Conservation (phyloP, 2,329 filamentous ascomycete species). For the Colletotrichum salicis region DNA sequence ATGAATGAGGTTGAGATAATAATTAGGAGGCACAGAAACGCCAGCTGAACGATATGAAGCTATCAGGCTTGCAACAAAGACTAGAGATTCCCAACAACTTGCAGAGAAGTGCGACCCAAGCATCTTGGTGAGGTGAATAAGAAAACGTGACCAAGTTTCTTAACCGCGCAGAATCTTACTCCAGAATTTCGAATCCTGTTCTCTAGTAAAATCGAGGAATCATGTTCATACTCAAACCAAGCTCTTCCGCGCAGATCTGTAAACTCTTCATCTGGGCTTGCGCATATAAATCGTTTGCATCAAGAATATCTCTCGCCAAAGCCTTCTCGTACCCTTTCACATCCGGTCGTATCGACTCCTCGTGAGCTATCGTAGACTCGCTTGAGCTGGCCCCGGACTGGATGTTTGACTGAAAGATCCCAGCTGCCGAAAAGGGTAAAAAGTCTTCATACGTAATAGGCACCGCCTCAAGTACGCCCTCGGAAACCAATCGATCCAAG, state of each 20-base stretch:
- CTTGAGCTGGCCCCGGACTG: constrained; percentile 2
- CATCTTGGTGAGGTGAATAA: background rate
- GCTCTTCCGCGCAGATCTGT: constrained; percentile 2
- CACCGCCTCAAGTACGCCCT: constrained; percentile 46
- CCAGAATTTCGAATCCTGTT: too few species aligned
- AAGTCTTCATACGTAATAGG: constrained; percentile 67
- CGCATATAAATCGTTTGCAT: constrained; percentile 34
- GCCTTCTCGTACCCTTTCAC: constrained; percentile 33
- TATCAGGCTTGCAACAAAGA: background rate
- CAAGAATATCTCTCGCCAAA: constrained; percentile 17
- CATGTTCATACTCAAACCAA: background rate
- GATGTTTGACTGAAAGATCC: constrained; percentile 61
- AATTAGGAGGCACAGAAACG: background rate
- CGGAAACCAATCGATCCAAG: constrained; percentile 46
- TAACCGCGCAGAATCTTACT: too few species aligned
- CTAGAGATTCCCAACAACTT: too few species aligned
- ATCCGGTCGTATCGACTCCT: constrained; percentile 6
- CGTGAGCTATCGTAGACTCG: background rate
- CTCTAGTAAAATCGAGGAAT: background rate
- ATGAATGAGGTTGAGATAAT: background rate
- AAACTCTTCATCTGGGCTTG: constrained; percentile 7
- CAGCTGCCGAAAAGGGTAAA: constrained; percentile 62
- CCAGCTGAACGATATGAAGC: background rate
- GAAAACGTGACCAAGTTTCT: too few species aligned
- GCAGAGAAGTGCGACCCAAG: too few species aligned